A percentile compares a stretch with the other conserved stretches of the same genome.
Conservation (phyloP, 2,329 filamentous ascomycete genomes). For the Mycosphaerella sp. region DNA sequence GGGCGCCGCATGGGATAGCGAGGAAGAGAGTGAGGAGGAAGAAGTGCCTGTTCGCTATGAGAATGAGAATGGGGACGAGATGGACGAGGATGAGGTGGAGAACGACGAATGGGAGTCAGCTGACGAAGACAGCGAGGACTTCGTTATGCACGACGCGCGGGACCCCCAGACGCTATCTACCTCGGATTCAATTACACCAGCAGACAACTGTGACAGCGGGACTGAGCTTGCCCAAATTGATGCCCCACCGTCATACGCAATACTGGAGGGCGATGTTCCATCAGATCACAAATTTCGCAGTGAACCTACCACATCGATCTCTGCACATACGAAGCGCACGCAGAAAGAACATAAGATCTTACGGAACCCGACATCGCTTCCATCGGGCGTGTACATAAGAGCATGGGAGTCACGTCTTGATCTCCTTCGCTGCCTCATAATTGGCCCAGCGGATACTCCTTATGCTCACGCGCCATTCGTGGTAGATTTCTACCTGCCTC, state of each 20-base stretch:
- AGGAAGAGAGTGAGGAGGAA: constrained; percentile 24
- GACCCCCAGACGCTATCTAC: constrained; percentile 22
- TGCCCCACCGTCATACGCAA: constrained; percentile 23
- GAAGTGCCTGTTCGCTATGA: constrained; percentile 30
- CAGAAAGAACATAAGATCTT: constrained; percentile 56
- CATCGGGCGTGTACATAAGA: constrained; percentile 52
- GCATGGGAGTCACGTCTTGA: constrained; percentile 56
- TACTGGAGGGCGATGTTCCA: constrained; percentile 42
- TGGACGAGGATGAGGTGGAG: constrained; percentile 41
- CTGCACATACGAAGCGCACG: constrained; percentile 45
- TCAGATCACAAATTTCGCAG: constrained; percentile 39
- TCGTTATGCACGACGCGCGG: constrained; percentile 22
- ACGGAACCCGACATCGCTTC: constrained; percentile 42
- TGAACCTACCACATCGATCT: constrained; percentile 21
- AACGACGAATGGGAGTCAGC: constrained; percentile 40
- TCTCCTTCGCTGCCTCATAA: constrained; percentile 52
- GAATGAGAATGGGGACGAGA: constrained; percentile 40
- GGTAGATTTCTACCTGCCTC: constrained; percentile 51
- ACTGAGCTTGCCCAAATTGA: not conserved
- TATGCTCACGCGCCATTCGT: constrained; percentile 57
- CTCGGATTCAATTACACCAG: constrained; percentile 21
- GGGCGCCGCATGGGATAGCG: constrained; percentile 29
- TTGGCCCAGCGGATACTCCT: constrained; percentile 54
- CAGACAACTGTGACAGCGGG: constrained; percentile 1
- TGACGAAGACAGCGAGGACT: constrained; percentile 25